Base-by-base conservation (phyloP, 1,284 basidiomycete species). In the Testicularia cyperi region DNA sequence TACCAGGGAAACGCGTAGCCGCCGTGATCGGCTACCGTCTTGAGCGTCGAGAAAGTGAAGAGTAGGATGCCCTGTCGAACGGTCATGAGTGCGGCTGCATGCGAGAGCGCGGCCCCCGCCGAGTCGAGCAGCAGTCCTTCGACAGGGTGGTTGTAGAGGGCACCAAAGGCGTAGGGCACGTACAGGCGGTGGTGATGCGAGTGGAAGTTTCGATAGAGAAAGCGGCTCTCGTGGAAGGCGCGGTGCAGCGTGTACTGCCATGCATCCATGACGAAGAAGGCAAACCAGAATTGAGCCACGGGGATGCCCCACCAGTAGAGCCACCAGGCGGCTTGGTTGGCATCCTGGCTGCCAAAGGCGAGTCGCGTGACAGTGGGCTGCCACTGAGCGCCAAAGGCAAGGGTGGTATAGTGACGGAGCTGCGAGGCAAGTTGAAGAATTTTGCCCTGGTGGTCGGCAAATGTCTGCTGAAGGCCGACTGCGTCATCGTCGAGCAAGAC, bases 201-300 rank as follows among this genome's bases (percentile, higher is more conserved):
- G 79, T 99, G 95, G 68, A 97, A 83, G 52, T 88, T 84, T 66
- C 86, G 88, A 81, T 96, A 99, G 25, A 98, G 82, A 77, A 83
- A 94, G 49, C 87, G 88, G 80, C 90, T 92, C 70, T 83, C 80
- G 80, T 98, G 94, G 85, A 96, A 90, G 29, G 81, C 79, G 35
- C 95, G 89, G 77, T 99, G 94, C 28, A 91, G 82, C 79, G 90
- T 90, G 79, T 98, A 99, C 79, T 99, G 92, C 92, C 92, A 97
- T 24, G 92, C 92, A 79, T 99, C 94, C 73, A 98, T 88, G 55
- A 94, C 77, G 77, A 95, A 88, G 80, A 92, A 88, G 20, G 90
- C 91, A 32, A 85, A 80, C 12, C 88, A 69, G 45, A 95, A 81
- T 78, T 92, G 92, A 3, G 82, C 71, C 4, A 78, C 69, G 0